phyloP scores from a whole-genome alignment of 1,284 basidiomycete genomes.

The Irpex sp. region DNA sequence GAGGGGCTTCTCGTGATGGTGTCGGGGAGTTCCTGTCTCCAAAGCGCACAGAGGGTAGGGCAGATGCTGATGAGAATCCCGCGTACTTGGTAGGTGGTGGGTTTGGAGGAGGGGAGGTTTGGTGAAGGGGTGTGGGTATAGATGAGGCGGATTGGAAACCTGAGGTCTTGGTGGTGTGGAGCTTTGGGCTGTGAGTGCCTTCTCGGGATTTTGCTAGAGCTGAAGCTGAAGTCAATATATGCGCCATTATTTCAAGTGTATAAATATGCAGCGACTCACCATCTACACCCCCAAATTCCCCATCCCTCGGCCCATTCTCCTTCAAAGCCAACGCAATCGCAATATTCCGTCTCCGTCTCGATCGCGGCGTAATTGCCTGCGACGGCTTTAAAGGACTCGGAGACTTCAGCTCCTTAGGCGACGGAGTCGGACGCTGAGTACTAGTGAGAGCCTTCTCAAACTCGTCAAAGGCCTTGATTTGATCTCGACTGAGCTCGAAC shows the following conservation, averaged over 20 bases:
- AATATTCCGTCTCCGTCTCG: slow-evolving; percentile 5
- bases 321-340: slow-evolving; percentile 11
- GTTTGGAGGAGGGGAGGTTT: neutral
- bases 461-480: slow-evolving; percentile 53
- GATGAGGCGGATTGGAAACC: slow-evolving; percentile 1
- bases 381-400: slow-evolving; percentile 9
- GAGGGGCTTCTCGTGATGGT: slow-evolving; percentile 40
- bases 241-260: neutral
- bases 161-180: neutral
- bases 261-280: neutral
- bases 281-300: no score
- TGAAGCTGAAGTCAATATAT: neutral
- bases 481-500: slow-evolving; percentile 50
- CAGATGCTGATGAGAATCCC: slow-evolving; percentile 21
- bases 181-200: neutral
- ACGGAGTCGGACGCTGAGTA: slow-evolving; percentile 29
- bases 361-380: slow-evolving; percentile 3
- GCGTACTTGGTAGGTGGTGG: slow-evolving; percentile 9
- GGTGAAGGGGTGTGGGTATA: neutral
- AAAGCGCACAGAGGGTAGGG: slow-evolving; percentile 10
- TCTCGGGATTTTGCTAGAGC: neutral
- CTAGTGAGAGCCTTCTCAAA: slow-evolving; percentile 41
- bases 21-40: slow-evolving; percentile 24
- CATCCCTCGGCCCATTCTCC: neutral
- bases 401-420: neutral